Percentiles rank a stretch among this genome's conserved stretches.
Evolutionary conservation across 1,139 yeast species (phyloP).

Genomic region (Suhomyces choctaworum): DNA sequence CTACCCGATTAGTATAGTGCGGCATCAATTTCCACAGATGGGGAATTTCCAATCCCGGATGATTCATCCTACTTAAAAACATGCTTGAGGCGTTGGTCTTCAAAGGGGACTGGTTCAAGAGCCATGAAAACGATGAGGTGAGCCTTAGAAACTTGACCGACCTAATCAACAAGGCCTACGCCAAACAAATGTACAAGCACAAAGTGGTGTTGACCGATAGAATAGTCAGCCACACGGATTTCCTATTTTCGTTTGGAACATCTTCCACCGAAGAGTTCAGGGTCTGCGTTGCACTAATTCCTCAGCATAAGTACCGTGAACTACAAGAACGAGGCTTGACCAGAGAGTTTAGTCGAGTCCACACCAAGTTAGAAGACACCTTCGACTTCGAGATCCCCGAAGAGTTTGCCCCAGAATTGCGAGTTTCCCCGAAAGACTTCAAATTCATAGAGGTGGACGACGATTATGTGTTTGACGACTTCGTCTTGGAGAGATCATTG

Average conservation of each 20-base stretch:
- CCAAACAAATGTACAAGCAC: slow-evolving; percentile 44
- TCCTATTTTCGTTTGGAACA: slow-evolving; percentile 29
- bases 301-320: slow-evolving; percentile 14
- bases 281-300: slow-evolving; percentile 33
- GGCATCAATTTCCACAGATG: slow-evolving; percentile 1
- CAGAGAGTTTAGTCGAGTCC: slow-evolving; percentile 18
- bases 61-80: background rate
- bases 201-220: slow-evolving; percentile 45
- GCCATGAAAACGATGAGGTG: slow-evolving; percentile 1
- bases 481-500: slow-evolving; percentile 26
- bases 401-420: slow-evolving; percentile 3
- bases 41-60: background rate
- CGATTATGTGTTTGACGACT: slow-evolving; percentile 21
- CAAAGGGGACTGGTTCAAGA: slow-evolving; percentile 1
- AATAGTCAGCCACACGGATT: slow-evolving; percentile 25
- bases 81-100: slow-evolving; percentile 5
- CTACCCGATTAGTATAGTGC: no score
- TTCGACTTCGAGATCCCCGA: slow-evolving; percentile 34
- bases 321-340: slow-evolving; percentile 1
- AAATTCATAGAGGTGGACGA: slow-evolving; percentile 15
- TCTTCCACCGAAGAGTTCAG: slow-evolving; percentile 20
- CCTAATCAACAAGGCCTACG: slow-evolving; percentile 51
- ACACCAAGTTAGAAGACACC: slow-evolving; percentile 22
- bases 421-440: background rate
- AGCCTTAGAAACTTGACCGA: slow-evolving; percentile 20